phyloP scores from a whole-genome alignment of 495 filamentous ascomycete genomes.

The Xeromyces bisporus region DNA sequence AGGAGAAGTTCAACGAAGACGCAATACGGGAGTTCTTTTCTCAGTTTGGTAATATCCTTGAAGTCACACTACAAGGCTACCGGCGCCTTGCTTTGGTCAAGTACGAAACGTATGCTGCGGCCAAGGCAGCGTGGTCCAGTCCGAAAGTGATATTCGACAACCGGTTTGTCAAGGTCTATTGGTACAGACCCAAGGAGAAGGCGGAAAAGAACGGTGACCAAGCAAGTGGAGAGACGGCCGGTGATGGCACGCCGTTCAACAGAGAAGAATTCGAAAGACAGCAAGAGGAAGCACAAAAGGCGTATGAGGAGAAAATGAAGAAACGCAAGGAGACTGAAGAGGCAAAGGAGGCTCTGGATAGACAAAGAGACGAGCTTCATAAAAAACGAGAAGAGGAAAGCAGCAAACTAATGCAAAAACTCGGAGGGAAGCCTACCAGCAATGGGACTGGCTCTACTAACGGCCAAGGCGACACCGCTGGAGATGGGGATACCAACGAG shows the following conservation, averaged over 20 bases:
- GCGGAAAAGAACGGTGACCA: slow-evolving; percentile 19
- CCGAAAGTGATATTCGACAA: slow-evolving; percentile 96
- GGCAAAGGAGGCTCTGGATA: slow-evolving; percentile 54
- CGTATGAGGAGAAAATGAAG: slow-evolving; percentile 56
- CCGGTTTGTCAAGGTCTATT: slow-evolving; percentile 94
- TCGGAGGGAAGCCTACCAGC: slow-evolving; percentile 27
- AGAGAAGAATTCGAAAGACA: slow-evolving; percentile 58
- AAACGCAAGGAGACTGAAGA: slow-evolving; percentile 60
- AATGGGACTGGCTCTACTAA: slow-evolving; percentile 4
- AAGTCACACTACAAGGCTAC: slow-evolving; percentile 58
- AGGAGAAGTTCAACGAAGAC: slow-evolving; percentile 63
- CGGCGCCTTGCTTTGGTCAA: slow-evolving; percentile 70
- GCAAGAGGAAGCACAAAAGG: slow-evolving; percentile 65
- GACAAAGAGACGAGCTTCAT: slow-evolving; percentile 55
- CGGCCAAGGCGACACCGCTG: slow-evolving; percentile 1
- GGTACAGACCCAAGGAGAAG: slow-evolving; percentile 53
- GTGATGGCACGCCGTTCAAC: slow-evolving; percentile 45
- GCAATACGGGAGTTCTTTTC: slow-evolving; percentile 67
- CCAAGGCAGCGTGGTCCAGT: slow-evolving; percentile 70
- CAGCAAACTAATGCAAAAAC: slow-evolving; percentile 44
- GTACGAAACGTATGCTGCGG: slow-evolving; percentile 53
- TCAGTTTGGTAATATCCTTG: slow-evolving; percentile 60
- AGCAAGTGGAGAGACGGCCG: slow-evolving; percentile 7
- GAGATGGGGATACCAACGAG: slow-evolving; percentile 30
- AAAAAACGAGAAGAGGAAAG: slow-evolving; percentile 65